Evolutionary conservation across 2,329 filamentous ascomycete genomes (phyloP).

Genomic region (Delphinella strobiligena): DNA sequence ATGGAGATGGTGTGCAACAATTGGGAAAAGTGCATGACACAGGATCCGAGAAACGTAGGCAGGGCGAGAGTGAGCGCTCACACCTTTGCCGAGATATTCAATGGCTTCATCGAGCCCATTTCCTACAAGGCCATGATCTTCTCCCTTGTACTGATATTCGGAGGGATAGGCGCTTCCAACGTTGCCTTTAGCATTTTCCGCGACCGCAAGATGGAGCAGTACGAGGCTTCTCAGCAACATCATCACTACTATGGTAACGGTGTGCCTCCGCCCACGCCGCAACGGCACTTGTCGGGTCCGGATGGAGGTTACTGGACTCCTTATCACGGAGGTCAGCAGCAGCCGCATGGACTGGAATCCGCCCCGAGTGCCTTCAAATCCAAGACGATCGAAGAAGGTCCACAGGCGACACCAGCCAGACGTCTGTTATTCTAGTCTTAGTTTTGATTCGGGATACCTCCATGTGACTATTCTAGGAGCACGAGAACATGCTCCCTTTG

Average conservation of each 20-base stretch:
- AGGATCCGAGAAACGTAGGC: slow-evolving; percentile 66
- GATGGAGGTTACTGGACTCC: slow-evolving; percentile 17
- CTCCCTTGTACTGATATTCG: slow-evolving; percentile 34
- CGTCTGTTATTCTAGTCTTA: too few species aligned
- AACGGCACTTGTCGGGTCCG: too few species aligned
- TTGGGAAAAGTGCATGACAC: slow-evolving; percentile 82
- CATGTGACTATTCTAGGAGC: too few species aligned
- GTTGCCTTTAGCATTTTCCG: slow-evolving; percentile 47
- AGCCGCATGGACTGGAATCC: too few species aligned
- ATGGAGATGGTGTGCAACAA: slow-evolving; percentile 60
- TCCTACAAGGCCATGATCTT: slow-evolving; percentile 66
- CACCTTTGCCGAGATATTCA: slow-evolving; percentile 85
- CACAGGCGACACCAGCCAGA: too few species aligned
- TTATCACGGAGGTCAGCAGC: slow-evolving; percentile 15
- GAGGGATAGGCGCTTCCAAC: slow-evolving; percentile 45
- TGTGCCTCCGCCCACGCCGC: slow-evolving; percentile 21
- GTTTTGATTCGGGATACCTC: too few species aligned
- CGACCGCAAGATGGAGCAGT: slow-evolving; percentile 22
- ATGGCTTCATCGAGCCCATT: slow-evolving; percentile 84
- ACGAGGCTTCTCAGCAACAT: slow-evolving; percentile 4
- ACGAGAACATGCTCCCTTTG: too few species aligned
- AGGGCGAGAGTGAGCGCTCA: slow-evolving; percentile 70
- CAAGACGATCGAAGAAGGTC: too few species aligned
- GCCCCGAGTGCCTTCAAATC: too few species aligned
- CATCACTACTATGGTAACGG: slow-evolving; percentile 13